Conservation (phyloP, 1,139 yeast genomes). For the Suhomyces ambrosiae region DNA sequence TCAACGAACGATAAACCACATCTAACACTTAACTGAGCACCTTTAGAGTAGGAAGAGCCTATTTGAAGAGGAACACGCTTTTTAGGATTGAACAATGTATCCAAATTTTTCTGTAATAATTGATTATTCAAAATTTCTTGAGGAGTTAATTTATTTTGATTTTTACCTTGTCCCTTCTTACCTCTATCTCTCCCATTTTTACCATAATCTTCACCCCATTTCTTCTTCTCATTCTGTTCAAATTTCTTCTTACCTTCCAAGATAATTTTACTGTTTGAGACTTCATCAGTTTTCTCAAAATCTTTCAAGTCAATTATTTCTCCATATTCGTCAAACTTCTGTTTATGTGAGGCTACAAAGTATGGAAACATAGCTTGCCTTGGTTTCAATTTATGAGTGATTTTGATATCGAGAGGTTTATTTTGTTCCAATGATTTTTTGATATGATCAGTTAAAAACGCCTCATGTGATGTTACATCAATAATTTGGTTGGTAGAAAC, state of each 20-base stretch:
- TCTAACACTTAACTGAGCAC: constrained; percentile 47
- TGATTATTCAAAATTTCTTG: constrained; percentile 49
- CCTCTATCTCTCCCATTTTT: constrained; percentile 18
- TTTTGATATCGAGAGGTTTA: constrained; percentile 60
- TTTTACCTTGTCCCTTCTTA: constrained; percentile 33
- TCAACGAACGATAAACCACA: constrained; percentile 82
- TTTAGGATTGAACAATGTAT: constrained; percentile 61
- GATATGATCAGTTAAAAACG: constrained; percentile 43
- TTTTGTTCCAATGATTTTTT: constrained; percentile 42
- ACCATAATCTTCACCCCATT: constrained; percentile 29
- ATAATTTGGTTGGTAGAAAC: constrained; percentile 16
- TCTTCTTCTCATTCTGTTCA: constrained; percentile 34
- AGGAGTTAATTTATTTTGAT: constrained; percentile 42
- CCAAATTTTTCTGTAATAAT: constrained; percentile 50
- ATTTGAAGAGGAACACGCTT: constrained; percentile 36
- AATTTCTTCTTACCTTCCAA: constrained; percentile 30
- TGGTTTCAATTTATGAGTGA: constrained; percentile 57
- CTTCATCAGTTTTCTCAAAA: constrained; percentile 62
- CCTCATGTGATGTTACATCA: constrained; percentile 45
- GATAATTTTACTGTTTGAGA: constrained; percentile 38
- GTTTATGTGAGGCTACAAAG: constrained; percentile 52
- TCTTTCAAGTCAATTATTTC: constrained; percentile 65
- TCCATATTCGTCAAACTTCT: constrained; percentile 84
- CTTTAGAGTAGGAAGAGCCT: constrained; percentile 22
- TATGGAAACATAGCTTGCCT: constrained; percentile 80